phyloP scores from a whole-genome alignment of 2,329 filamentous ascomycete genomes.

The Aspergillus caelatus region DNA sequence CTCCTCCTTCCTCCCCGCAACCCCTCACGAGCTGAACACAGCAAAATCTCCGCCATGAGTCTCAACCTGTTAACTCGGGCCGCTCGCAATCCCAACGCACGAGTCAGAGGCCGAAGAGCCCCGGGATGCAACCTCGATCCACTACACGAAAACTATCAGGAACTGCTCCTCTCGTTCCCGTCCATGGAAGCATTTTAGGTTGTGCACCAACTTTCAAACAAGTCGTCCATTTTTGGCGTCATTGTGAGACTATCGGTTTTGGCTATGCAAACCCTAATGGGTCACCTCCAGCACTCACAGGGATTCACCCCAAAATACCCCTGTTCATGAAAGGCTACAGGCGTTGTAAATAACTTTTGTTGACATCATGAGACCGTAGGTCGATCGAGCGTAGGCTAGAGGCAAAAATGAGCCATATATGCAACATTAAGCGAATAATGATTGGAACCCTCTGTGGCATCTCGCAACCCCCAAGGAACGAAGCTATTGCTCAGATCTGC shows the following conservation, averaged over 20 bases:
- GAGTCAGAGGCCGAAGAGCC: neutral
- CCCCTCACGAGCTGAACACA: slow-evolving; percentile 1
- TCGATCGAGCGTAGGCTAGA: neutral
- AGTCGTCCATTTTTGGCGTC: neutral
- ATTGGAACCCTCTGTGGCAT: no score
- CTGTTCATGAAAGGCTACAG: neutral
- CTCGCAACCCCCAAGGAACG: no score
- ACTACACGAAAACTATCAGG: slow-evolving; percentile 9
- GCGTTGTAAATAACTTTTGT: neutral
- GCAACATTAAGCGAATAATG: no score
- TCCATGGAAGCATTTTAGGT: neutral
- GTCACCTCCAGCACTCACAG: neutral
- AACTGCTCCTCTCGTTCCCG: neutral
- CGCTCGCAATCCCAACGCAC: neutral
- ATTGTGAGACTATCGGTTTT: neutral
- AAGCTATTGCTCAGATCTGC: neutral
- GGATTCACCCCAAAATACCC: neutral
- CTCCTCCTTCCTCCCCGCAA: neutral
- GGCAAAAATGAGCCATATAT: neutral
- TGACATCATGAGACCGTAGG: neutral
- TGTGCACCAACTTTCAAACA: neutral
- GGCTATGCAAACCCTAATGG: neutral
- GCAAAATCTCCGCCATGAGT: neutral
- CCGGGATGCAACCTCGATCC: slow-evolving; percentile 7
- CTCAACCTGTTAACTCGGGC: neutral